Evolutionary conservation across 768 basidiomycete species (phyloP).

Genomic region (Panus rudis): DNA sequence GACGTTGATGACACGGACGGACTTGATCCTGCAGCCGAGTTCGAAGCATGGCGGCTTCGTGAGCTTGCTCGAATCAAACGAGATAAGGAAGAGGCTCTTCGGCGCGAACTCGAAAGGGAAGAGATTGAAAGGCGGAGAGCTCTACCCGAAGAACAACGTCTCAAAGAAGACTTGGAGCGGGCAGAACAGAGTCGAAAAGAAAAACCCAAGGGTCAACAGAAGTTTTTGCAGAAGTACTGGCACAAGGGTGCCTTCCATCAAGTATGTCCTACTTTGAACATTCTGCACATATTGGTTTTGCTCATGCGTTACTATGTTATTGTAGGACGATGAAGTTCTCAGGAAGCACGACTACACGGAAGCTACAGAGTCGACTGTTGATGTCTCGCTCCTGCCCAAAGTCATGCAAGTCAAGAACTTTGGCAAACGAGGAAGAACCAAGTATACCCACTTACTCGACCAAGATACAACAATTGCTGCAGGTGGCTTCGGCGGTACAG

Average conservation of each 20-base stretch:
- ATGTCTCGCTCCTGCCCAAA: constrained; percentile 82
- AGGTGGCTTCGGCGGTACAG: constrained; percentile 62
- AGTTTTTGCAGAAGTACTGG: constrained; percentile 97
- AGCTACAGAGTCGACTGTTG: constrained; percentile 81
- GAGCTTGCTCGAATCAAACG: constrained; percentile 91
- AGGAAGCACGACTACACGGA: constrained; percentile 80
- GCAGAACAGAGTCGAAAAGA: constrained; percentile 79
- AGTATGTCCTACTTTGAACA: constrained; percentile 39
- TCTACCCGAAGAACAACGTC: constrained; percentile 85
- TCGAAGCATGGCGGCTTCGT: constrained; percentile 92
- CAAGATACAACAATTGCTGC: constrained; percentile 75
- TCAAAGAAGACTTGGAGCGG: constrained; percentile 87
- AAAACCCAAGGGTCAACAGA: constrained; percentile 86
- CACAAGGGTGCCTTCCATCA: constrained; percentile 99
- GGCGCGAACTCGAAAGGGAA: constrained; percentile 76
- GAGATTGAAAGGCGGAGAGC: constrained; percentile 90
- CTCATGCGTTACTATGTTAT: constrained; percentile 9
- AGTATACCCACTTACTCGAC: constrained; percentile 93
- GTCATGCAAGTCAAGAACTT: constrained; percentile 98
- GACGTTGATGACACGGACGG: constrained; percentile 97
- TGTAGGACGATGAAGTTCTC: constrained; percentile 83
- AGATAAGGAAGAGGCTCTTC: constrained; percentile 85
- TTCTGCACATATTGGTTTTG: background rate
- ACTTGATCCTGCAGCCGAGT: constrained; percentile 80
- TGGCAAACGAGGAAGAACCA: constrained; percentile 85